phyloP scores from a whole-genome alignment of 192 early-diverging fungal genomes.

The Helicostylum pulchrum region DNA sequence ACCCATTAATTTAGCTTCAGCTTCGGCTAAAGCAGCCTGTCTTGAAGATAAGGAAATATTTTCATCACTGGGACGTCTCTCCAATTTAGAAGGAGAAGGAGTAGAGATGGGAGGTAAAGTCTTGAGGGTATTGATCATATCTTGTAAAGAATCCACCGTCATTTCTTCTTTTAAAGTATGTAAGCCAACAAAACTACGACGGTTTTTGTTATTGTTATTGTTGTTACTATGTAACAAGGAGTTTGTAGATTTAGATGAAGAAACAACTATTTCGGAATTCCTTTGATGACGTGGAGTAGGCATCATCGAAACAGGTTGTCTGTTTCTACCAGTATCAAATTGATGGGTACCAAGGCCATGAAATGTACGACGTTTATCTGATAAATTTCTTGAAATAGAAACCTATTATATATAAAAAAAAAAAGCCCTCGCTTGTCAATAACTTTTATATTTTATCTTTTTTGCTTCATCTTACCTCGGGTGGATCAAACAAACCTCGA shows the following conservation, averaged over 20 bases:
- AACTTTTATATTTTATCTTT: constrained; percentile 1
- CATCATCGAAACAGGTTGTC: background rate
- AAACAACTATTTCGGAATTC: constrained; percentile 25
- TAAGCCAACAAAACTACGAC: constrained; percentile 13
- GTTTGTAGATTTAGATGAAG: constrained; percentile 9
- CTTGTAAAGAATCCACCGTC: constrained; percentile 47
- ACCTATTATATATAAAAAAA: constrained; percentile 4
- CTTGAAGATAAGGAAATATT: constrained; percentile 22
- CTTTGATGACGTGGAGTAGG: constrained; percentile 16
- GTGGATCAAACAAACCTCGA: constrained; percentile 37
- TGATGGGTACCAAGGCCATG: background rate
- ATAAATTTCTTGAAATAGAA: background rate
- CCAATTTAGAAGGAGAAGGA: constrained; percentile 13
- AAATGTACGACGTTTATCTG: background rate
- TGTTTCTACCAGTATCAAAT: background rate
- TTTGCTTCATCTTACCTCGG: constrained; percentile 1
- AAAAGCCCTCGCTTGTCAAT: background rate
- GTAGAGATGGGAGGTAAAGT: constrained; percentile 36
- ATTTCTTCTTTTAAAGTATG: constrained; percentile 36
- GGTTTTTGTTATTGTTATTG: background rate
- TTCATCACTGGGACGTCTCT: constrained; percentile 14
- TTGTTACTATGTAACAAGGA: constrained; percentile 20
- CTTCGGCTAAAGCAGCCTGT: constrained; percentile 36
- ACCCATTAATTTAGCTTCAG: constrained; percentile 42
- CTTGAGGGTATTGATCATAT: constrained; percentile 53